Percentiles rank a stretch among this genome's conserved stretches.
These are phyloP conservation scores for Sugiyamaella lignohabitans DNA, from an alignment of 805 yeast genomes.

Conservation along the genomic window DNA sequence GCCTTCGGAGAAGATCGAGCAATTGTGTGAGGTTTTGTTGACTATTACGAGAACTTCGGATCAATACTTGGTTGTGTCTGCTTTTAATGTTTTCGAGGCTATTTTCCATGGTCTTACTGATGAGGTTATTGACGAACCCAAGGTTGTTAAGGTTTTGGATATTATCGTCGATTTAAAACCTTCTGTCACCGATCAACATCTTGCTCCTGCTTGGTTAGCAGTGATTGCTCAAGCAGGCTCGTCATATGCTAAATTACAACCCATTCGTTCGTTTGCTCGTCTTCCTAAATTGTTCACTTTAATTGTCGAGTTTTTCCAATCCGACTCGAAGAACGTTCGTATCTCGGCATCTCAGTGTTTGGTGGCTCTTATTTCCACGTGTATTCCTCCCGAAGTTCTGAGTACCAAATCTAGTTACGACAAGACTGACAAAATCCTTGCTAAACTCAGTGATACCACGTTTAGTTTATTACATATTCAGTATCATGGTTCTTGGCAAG, in stretches of 20 bases:
- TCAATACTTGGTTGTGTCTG: slow-evolving; percentile 73
- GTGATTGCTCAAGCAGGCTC: slow-evolving; percentile 78
- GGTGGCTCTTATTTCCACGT: slow-evolving; percentile 66
- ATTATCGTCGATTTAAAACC: slow-evolving; percentile 78
- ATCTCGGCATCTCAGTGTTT: slow-evolving; percentile 81
- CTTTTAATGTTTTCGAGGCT: slow-evolving; percentile 79
- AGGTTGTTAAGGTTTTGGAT: slow-evolving; percentile 56
- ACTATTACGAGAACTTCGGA: slow-evolving; percentile 76
- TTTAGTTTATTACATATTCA: slow-evolving; percentile 62
- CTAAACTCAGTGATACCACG: slow-evolving; percentile 47
- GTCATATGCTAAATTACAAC: slow-evolving; percentile 48
- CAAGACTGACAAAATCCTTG: slow-evolving; percentile 36
- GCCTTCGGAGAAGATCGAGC: slow-evolving; percentile 66
- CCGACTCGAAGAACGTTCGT: slow-evolving; percentile 52
- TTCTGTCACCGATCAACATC: slow-evolving; percentile 68
- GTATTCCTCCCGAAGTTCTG: slow-evolving; percentile 55
- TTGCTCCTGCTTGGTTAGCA: slow-evolving; percentile 93
- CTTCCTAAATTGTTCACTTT: slow-evolving; percentile 51
- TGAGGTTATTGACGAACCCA: slow-evolving; percentile 46
- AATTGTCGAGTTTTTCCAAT: slow-evolving; percentile 57
- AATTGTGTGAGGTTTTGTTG: slow-evolving; percentile 68
- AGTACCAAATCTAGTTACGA: slow-evolving; percentile 29
- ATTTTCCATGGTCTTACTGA: slow-evolving; percentile 60
- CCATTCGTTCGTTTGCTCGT: slow-evolving; percentile 46
- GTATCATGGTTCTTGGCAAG: slow-evolving; percentile 69